These are phyloP conservation scores for Bacterosira constricta DNA, from an alignment of 108 stramenopile genomes.

Conservation along the genomic window DNA sequence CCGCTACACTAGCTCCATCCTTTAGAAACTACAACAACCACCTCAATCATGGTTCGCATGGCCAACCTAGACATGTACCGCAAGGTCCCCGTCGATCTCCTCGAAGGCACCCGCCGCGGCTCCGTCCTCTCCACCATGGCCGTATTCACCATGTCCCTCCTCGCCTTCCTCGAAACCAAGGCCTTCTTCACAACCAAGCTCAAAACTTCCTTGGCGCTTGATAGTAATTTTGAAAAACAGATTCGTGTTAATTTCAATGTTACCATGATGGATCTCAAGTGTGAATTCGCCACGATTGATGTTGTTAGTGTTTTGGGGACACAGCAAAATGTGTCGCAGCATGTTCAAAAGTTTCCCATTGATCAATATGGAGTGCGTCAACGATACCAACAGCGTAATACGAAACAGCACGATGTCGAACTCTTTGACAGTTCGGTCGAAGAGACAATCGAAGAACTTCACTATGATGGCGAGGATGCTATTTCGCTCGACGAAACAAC, in stretches of 20 bases:
- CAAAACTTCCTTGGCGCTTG: conserved; percentile 74
- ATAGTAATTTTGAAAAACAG: conserved; percentile 62
- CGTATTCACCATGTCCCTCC: conserved; percentile 60
- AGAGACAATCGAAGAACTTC: conserved; percentile 87
- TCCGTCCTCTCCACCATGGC: conserved; percentile 67
- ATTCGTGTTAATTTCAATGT: conserved; percentile 93
- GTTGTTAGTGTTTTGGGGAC: conserved; percentile 87
- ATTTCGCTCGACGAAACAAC: conserved; percentile 57
- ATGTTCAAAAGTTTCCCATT: conserved; percentile 92
- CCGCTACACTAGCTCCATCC: no score
- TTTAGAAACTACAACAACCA: not conserved
- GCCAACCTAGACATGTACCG: conserved; percentile 87
- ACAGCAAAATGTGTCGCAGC: conserved; percentile 94
- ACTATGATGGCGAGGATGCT: conserved; percentile 87
- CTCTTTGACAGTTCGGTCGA: conserved; percentile 76
- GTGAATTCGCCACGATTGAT: conserved; percentile 89
- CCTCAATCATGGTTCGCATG: conserved; percentile 15
- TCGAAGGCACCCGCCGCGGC: conserved; percentile 80
- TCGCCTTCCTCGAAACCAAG: conserved; percentile 87
- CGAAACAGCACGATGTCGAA: conserved; percentile 80
- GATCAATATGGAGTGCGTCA: conserved; percentile 86
- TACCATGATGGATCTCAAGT: conserved; percentile 90
- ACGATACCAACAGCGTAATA: conserved; percentile 86
- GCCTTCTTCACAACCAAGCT: conserved; percentile 75
- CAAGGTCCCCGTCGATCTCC: conserved; percentile 81